Evolutionary conservation across 2,329 filamentous ascomycete species (phyloP).

Genomic region (Diplodia sapinea): DNA sequence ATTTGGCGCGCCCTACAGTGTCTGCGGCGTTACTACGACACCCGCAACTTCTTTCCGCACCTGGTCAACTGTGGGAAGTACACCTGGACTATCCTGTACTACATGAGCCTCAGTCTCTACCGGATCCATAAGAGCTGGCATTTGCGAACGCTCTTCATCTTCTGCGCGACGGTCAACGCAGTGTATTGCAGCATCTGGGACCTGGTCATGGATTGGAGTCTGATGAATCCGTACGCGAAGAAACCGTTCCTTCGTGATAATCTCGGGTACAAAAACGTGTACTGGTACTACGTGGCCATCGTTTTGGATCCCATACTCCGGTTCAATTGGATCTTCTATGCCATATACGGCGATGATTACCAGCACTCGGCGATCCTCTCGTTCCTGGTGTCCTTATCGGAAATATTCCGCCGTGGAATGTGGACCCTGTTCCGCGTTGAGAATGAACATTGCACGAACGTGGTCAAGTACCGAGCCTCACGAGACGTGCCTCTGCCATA

Average conservation of each 20-base stretch:
- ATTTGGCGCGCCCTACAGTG: constrained; percentile 94
- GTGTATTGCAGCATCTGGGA: constrained; percentile 94
- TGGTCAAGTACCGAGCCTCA: constrained; percentile 85
- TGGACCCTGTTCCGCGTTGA: constrained; percentile 95
- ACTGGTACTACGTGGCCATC: constrained; percentile 89
- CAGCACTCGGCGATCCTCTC: constrained; percentile 85
- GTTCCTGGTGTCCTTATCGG: constrained; percentile 77
- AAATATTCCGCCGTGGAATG: constrained; percentile 82
- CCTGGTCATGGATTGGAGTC: constrained; percentile 92
- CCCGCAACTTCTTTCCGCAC: constrained; percentile 86
- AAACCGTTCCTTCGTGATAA: constrained; percentile 72
- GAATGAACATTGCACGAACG: constrained; percentile 88
- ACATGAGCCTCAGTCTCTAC: constrained; percentile 80
- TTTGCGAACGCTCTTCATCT: constrained; percentile 74
- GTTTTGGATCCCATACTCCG: constrained; percentile 80
- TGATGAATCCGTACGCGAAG: constrained; percentile 77
- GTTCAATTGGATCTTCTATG: constrained; percentile 94
- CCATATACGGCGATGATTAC: constrained; percentile 76
- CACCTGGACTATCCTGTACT: constrained; percentile 78
- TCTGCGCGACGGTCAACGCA: constrained; percentile 79
- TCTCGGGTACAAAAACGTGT: constrained; percentile 76
- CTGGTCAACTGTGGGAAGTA: constrained; percentile 94
- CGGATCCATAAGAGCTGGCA: constrained; percentile 69
- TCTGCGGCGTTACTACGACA: constrained; percentile 85
- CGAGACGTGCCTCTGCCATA: constrained; percentile 89